Percentiles rank a stretch among this genome's conserved stretches.
These are phyloP conservation scores for Lactifluus hygrophoroides DNA, from an alignment of 768 basidiomycete species.

Conservation along the genomic window DNA sequence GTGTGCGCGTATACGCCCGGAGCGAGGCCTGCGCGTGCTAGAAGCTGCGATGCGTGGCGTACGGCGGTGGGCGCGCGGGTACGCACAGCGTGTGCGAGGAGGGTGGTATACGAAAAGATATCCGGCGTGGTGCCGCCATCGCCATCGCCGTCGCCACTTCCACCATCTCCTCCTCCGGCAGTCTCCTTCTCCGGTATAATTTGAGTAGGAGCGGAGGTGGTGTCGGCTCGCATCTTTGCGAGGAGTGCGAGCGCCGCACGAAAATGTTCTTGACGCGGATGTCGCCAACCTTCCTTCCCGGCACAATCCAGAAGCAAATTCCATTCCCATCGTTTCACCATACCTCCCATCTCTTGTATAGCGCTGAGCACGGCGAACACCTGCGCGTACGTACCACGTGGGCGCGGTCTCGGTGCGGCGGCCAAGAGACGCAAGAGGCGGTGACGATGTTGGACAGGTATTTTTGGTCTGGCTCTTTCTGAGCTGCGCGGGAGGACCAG, in stretches of 20 bases:
- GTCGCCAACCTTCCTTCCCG: conserved; percentile 52
- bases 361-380: conserved; percentile 59
- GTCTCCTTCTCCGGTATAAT: not conserved
- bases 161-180: conserved; percentile 14
- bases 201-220: no score
- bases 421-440: conserved; percentile 54
- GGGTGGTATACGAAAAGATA: conserved; percentile 58
- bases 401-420: conserved; percentile 39
- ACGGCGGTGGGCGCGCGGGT: conserved; percentile 38
- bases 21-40: conserved; percentile 43
- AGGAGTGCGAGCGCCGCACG: conserved; percentile 50
- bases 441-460: conserved; percentile 43
- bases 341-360: conserved; percentile 47
- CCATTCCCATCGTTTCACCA: conserved; percentile 60
- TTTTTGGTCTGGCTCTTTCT: conserved; percentile 7
- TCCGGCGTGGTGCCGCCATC: conserved; percentile 36
- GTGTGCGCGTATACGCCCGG: conserved; percentile 60
- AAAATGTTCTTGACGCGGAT: conserved; percentile 49
- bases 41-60: conserved; percentile 43
- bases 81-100: conserved; percentile 55
- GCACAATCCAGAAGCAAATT: conserved; percentile 63
- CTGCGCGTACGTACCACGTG: conserved; percentile 51
- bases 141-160: not conserved
- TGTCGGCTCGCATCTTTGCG: conserved; percentile 48
- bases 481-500: conserved; percentile 19